Evolutionary conservation across 2,329 filamentous ascomycete species (phyloP), one percentile per base, ranked within the genome.

Genomic region (Dothistroma pini): DNA sequence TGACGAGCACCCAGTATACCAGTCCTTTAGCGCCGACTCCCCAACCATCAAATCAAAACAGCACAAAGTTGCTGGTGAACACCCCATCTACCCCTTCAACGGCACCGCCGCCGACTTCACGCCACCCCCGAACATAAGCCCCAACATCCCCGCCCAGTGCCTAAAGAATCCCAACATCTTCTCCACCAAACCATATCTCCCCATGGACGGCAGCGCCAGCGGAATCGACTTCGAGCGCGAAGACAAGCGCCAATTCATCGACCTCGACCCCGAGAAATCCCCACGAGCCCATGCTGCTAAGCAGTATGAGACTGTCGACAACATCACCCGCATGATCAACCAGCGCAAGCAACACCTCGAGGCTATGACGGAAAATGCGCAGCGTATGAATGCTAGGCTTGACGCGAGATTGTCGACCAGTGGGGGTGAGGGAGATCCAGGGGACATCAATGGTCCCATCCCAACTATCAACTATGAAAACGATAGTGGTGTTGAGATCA

Each of bases 341-440:
- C 50, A 60, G 22, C 66, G 66, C 34, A 64, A 69, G 8, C 34
- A 55, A 7, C 62, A 58, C 3, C 52, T 69, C 2, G 54, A 51
- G 10, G 51, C 59, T 8, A 29, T 69, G 57, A 63, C 63, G 21
- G 58, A 63, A 14, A 60, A 66, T n/a, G 56, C 66, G 41, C 54
- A 62, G 21, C 56, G 55, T 1, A 57, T 59, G 21, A 65, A 62
- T 21, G 58, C 53, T 12, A 57, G 66, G 6, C 47, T 70, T 16
- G 65, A 69, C 16, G 60, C 63, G 19, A 65, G 69, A 19, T 49
- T 69, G 4, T 63, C 65, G 9, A 57, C 62, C 1, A 52, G 57
- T n/a, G 60, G 63, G 31, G 16, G 41, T 19, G 41, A 22, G 11
- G 51, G 51, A 14, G 19, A 35, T 4, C 29, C 51, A 21, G 34